These are phyloP conservation scores for Dendrobium catenatum DNA, from an alignment of 106 monocot genomes.

Conservation along the genomic window DNA sequence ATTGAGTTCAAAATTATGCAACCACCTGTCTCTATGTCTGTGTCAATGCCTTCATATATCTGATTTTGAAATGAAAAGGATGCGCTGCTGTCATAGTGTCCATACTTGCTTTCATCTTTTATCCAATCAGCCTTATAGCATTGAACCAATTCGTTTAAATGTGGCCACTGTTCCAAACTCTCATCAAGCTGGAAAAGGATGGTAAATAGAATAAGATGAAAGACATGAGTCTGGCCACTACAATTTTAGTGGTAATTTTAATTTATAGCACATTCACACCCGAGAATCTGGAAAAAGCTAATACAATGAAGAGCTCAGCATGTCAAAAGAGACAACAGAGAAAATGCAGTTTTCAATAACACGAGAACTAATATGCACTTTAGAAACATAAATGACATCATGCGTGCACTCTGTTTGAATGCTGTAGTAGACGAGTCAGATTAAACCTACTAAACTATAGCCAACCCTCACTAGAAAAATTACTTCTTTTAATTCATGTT, in stretches of 20 bases:
- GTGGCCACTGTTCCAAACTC: constrained; percentile 96
- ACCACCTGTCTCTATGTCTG: constrained; percentile 92
- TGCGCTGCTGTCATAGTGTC: constrained; percentile 64
- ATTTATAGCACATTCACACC: neutral
- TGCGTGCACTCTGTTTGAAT: neutral
- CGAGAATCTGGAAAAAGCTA: neutral
- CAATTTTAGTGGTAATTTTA: neutral
- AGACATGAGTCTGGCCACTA: neutral
- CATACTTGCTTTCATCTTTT: constrained; percentile 87
- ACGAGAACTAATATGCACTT: neutral
- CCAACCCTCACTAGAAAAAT: neutral
- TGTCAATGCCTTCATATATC: constrained; percentile 97
- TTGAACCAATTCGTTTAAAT: constrained; percentile 88
- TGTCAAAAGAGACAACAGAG: neutral
- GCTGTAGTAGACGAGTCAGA: neutral
- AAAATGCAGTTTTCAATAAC: neutral
- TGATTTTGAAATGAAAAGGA: constrained; percentile 70
- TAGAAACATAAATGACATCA: neutral
- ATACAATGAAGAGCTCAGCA: neutral
- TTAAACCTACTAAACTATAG: neutral
- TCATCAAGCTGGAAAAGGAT: constrained; percentile 58
- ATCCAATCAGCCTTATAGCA: constrained; percentile 94
- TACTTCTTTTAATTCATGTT: neutral
- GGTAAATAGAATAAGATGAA: neutral
- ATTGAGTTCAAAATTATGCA: neutral